Base-by-base conservation (phyloP, 73 alveolate genomes). In the Paramecium pentaurelia region DNA sequence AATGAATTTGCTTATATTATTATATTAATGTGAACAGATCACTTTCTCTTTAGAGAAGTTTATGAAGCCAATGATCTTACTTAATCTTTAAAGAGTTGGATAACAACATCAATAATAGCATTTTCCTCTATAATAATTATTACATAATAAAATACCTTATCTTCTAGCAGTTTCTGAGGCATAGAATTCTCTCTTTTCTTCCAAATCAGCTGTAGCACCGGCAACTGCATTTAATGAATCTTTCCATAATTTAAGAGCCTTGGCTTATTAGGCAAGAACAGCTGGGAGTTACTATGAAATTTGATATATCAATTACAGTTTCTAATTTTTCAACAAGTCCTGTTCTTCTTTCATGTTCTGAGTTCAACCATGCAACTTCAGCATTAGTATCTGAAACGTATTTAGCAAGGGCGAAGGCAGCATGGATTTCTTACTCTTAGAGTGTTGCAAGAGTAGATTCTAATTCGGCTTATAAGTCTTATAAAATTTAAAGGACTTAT, bases 381-480 rank as follows among this genome's bases (percentile, higher is more conserved):
- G 89, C 89, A 77, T 44, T 44, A 4, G 89, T 77, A 38, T 77
- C 89, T 16, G 89, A 77, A 16, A 77, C 89, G 28, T 38, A 77
- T 42, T 77, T 77, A 30, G 89, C 89, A 27, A 77, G 49, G 1
- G 89, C 89, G n/a, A 77, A 77, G 22, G 89, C 89, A 77, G 89
- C 89, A 77, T 40, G 71, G 71, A 77, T 77, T 77, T 77, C 89
- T 77, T 77, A 77, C 42, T 77, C 89, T 77, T 77, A 77, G 71
- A 77, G 89, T 34, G 44, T 38, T 12, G 89, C 89, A 22, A 77
- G 71, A 8, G 89, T 77, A 1, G 64, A 40, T 42, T 77, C 64
- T 20, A 77, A 44, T 77, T 77, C 89, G 8, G 64, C 88, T 77
- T 77, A 28, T 9, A 77, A 42, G 22, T 77, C 89, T 37, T 42